These are phyloP conservation scores for Zymoseptoria tritici DNA, from an alignment of 2,329 filamentous ascomycete species.

Conservation along the genomic window DNA sequence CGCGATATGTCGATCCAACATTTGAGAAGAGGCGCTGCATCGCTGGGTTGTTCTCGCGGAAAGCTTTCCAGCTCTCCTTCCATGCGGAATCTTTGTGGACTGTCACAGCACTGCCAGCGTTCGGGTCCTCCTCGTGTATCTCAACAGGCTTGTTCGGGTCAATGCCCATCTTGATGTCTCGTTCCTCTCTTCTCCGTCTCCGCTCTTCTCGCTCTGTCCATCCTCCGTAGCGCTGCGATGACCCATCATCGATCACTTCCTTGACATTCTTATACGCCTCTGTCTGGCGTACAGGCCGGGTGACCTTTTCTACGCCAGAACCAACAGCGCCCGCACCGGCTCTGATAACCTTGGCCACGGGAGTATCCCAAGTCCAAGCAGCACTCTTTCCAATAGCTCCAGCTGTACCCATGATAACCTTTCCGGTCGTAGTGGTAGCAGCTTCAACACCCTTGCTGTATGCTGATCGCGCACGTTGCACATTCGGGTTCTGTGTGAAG, in stretches of 20 bases:
- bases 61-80: conserved; percentile 98
- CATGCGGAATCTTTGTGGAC: conserved; percentile 94
- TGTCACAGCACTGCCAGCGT: conserved; percentile 88
- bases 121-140: conserved; percentile 74
- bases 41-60: conserved; percentile 80
- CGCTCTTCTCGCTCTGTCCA: conserved; percentile 97
- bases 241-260: conserved; percentile 93
- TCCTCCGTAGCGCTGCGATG: conserved; percentile 89
- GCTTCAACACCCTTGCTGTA: conserved; percentile 82
- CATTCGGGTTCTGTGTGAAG: conserved; percentile 86
- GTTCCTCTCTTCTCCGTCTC: conserved; percentile 65
- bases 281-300: conserved; percentile 84
- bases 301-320: conserved; percentile 85
- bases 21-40: conserved; percentile 75
- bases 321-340: conserved; percentile 81
- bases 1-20: conserved; percentile 83
- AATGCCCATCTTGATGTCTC: conserved; percentile 49
- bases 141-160: conserved; percentile 42
- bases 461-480: conserved; percentile 75
- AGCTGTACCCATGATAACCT: conserved; percentile 77
- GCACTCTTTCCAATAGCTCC: conserved; percentile 83
- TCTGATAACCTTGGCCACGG: conserved; percentile 83
- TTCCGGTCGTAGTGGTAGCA: conserved; percentile 68
- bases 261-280: conserved; percentile 91
- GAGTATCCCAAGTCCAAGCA: conserved; percentile 94